Evolutionary conservation across 306 rosid genomes (phyloP).

Genomic region (Sesbania bispinosa): DNA sequence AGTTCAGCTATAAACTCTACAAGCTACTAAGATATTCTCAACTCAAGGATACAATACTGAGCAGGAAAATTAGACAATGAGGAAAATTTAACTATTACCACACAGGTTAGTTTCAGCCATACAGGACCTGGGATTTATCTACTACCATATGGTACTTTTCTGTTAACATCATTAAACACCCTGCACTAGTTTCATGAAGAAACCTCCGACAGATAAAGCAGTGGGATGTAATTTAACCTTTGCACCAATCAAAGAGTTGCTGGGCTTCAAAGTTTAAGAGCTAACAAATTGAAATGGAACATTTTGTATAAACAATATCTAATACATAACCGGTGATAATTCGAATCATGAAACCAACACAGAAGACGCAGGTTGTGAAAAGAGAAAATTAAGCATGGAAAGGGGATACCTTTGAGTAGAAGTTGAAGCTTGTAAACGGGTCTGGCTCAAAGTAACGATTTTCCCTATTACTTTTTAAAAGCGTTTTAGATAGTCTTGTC

Average conservation of each 20-base stretch:
- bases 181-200: background rate
- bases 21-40: background rate
- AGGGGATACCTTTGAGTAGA: slow-evolving; percentile 13
- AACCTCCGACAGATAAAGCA: background rate
- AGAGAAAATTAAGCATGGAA: background rate
- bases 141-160: background rate
- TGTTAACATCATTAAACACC: slow-evolving; percentile 15
- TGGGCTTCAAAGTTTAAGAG: background rate
- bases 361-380: background rate
- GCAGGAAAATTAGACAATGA: background rate
- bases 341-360: background rate
- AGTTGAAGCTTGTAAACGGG: background rate
- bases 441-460: background rate
- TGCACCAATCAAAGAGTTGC: background rate
- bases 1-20: background rate
- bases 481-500: too few relatives aligned
- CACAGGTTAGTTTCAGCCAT: background rate
- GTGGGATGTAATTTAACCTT: background rate
- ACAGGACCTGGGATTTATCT: background rate
- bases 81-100: background rate
- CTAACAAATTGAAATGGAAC: background rate
- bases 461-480: too few relatives aligned
- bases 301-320: too few relatives aligned
- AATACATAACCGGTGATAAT: background rate
- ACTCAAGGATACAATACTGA: background rate